Conservation (phyloP, 2,329 filamentous ascomycete species). For the Exophiala lecanii-corni region DNA sequence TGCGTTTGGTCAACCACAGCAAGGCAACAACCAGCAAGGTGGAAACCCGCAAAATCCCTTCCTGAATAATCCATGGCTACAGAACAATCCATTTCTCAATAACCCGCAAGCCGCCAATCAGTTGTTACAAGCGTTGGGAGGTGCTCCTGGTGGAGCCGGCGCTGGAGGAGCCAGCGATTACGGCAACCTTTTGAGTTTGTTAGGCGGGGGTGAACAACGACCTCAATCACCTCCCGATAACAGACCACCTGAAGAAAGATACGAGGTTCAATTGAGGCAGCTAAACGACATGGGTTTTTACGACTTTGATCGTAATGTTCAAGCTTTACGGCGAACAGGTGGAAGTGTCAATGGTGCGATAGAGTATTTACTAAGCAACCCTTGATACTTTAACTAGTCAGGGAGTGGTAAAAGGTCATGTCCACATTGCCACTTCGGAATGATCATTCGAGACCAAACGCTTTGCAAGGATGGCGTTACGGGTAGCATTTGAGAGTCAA, state of each 20-base stretch:
- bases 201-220: conserved; percentile 28
- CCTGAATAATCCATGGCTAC: conserved; percentile 29
- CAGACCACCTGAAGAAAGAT: conserved; percentile 87
- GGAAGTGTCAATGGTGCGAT: conserved; percentile 82
- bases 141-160: conserved; percentile 41
- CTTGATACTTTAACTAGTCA: conserved; percentile 15
- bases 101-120: conserved; percentile 47
- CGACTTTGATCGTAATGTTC: conserved; percentile 90
- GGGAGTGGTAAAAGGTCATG: too few relatives aligned
- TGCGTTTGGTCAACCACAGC: conserved; percentile 31
- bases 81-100: conserved; percentile 53
- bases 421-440: too few relatives aligned
- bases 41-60: conserved; percentile 37
- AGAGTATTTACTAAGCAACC: conserved; percentile 27
- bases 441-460: too few relatives aligned
- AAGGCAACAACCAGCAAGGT: conserved; percentile 19
- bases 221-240: conserved; percentile 65
- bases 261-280: conserved; percentile 82
- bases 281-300: conserved; percentile 99
- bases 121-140: conserved; percentile 27
- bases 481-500: too few relatives aligned
- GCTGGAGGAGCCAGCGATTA: conserved; percentile 27
- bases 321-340: conserved; percentile 79
- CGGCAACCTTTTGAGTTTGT: conserved; percentile 5
- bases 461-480: too few relatives aligned